phyloP scores from a whole-genome alignment of 2,329 filamentous ascomycete genomes.

The Drechslerella dactyloides region DNA sequence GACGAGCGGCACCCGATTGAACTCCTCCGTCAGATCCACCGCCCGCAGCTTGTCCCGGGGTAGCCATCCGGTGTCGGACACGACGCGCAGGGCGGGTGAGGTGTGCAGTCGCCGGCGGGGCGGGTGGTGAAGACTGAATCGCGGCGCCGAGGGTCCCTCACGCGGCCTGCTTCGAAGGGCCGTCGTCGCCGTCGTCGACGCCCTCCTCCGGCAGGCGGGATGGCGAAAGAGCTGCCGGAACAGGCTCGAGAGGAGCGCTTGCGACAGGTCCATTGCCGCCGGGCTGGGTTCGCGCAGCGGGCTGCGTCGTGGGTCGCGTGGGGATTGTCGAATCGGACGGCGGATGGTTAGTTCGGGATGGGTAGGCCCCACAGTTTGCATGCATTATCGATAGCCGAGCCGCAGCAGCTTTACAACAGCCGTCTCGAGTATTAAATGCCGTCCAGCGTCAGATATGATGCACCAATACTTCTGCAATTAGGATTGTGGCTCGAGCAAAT shows the following conservation, averaged over 20 bases:
- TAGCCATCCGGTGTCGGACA: conserved; percentile 76
- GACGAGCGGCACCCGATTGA: conserved; percentile 80
- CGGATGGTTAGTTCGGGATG: conserved; percentile 17
- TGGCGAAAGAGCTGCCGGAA: conserved; percentile 86
- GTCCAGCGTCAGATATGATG: neutral
- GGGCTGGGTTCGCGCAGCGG: conserved; percentile 5
- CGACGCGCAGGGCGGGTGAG: conserved; percentile 56
- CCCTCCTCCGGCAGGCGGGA: conserved; percentile 64
- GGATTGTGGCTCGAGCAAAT: too few relatives aligned
- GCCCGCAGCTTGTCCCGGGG: conserved; percentile 71
- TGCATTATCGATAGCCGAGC: conserved; percentile 38
- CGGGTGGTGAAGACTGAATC: conserved; percentile 26
- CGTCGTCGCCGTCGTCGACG: neutral
- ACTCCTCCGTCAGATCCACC: conserved; percentile 78
- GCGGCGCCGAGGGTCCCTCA: conserved; percentile 17
- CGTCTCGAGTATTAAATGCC: neutral
- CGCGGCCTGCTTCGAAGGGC: conserved; percentile 11
- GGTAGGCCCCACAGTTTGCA: conserved; percentile 27
- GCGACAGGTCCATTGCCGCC: conserved; percentile 50
- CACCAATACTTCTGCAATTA: neutral
- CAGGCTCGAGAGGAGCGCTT: conserved; percentile 69
- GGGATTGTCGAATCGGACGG: conserved; percentile 22
- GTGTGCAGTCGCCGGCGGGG: conserved; percentile 46
- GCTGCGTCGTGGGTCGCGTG: conserved; percentile 3
- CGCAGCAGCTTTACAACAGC: conserved; percentile 13